Percentiles rank a stretch among this genome's conserved stretches.
Evolutionary conservation across 441 rosid species (phyloP).

Genomic region (Mallotus japonicus): DNA sequence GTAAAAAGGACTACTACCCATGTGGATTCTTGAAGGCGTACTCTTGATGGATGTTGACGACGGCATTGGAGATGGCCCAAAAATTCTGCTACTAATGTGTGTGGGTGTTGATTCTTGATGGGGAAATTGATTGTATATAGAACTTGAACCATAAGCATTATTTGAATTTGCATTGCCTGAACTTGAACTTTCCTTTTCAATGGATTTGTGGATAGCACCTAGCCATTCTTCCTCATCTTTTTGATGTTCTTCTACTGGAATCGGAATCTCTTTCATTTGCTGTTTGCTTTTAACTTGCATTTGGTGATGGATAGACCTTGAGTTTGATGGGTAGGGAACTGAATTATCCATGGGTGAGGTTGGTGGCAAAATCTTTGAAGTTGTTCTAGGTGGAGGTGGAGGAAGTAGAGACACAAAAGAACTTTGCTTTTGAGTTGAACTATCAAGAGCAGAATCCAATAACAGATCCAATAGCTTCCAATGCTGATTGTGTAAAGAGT

Average conservation of each 20-base stretch:
- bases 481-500: constrained; percentile 31
- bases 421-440: constrained; percentile 34
- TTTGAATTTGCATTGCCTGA: constrained; percentile 28
- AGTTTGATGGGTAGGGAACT: constrained; percentile 8
- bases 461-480: constrained; percentile 49
- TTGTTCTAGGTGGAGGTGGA: constrained; percentile 53
- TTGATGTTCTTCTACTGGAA: constrained; percentile 32
- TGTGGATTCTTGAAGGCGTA: constrained; percentile 18
- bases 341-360: constrained; percentile 17
- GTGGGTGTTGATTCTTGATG: constrained; percentile 26
- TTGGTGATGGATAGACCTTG: background rate
- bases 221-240: constrained; percentile 45
- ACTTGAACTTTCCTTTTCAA: constrained; percentile 29
- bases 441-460: constrained; percentile 39
- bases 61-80: constrained; percentile 27
- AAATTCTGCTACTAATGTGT: constrained; percentile 18
- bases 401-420: constrained; percentile 58
- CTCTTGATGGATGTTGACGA: constrained; percentile 8
- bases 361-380: constrained; percentile 57
- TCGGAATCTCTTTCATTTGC: constrained; percentile 22
- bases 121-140: constrained; percentile 30
- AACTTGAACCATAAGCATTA: constrained; percentile 21
- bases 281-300: constrained; percentile 28
- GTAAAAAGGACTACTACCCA: constrained; percentile 21
- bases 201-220: constrained; percentile 28